These are phyloP conservation scores for Lactarius evosmus DNA, from an alignment of 768 basidiomycete genomes.

Conservation along the genomic window DNA sequence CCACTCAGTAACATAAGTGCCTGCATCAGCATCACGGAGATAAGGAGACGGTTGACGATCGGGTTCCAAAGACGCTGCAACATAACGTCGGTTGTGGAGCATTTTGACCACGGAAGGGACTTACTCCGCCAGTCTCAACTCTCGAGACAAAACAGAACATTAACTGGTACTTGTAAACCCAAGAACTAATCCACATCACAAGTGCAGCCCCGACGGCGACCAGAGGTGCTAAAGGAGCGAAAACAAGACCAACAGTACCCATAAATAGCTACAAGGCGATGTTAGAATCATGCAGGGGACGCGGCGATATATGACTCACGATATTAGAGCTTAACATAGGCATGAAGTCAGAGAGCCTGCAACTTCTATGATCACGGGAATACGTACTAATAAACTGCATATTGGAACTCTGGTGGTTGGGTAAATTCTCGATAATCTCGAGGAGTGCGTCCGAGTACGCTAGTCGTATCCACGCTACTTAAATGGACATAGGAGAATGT, in stretches of 20 bases:
- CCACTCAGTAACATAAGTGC: constrained; percentile 79
- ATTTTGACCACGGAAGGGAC: constrained; percentile 34
- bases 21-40: constrained; percentile 84
- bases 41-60: constrained; percentile 83
- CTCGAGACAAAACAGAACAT: constrained; percentile 91
- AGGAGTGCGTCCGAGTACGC: constrained; percentile 82
- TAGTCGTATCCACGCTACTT: constrained; percentile 33
- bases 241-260: constrained; percentile 90
- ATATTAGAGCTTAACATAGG: constrained; percentile 47
- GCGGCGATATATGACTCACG: constrained; percentile 39
- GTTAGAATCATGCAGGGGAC: constrained; percentile 21
- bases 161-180: constrained; percentile 94
- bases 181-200: constrained; percentile 84
- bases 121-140: constrained; percentile 90
- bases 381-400: constrained; percentile 77
- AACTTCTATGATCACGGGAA: neutral
- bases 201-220: constrained; percentile 78
- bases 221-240: constrained; percentile 91
- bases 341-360: constrained; percentile 19
- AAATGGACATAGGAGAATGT: neutral
- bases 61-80: constrained; percentile 87
- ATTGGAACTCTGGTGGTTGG: constrained; percentile 86
- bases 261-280: constrained; percentile 61
- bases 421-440: constrained; percentile 90
- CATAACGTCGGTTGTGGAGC: constrained; percentile 11